Conservation (phyloP, 768 basidiomycete genomes). For the Pleurotus cornucopiae region DNA sequence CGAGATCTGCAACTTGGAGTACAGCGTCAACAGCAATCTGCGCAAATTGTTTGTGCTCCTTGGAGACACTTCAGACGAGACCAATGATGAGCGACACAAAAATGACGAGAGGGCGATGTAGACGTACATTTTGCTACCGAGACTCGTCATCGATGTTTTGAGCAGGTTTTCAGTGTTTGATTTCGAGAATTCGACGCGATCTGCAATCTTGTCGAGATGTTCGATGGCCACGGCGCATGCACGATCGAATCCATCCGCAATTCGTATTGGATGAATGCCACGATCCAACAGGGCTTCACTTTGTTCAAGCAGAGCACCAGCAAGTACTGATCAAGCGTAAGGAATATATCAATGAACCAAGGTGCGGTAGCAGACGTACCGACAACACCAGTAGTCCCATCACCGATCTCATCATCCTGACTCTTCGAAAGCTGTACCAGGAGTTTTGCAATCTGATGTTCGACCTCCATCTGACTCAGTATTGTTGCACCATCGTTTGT, state of each 20-base stretch:
- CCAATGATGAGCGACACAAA: background rate
- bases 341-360: slow-evolving; percentile 4
- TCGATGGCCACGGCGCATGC: slow-evolving; percentile 89
- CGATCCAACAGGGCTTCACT: slow-evolving; percentile 95
- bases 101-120: too few relatives aligned
- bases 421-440: slow-evolving; percentile 95
- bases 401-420: slow-evolving; percentile 99
- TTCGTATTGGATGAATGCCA: slow-evolving; percentile 98
- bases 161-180: slow-evolving; percentile 83
- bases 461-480: slow-evolving; percentile 97
- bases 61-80: slow-evolving; percentile 72
- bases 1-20: slow-evolving; percentile 89
- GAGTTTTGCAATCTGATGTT: slow-evolving; percentile 98
- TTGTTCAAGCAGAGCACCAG: slow-evolving; percentile 94
- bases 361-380: slow-evolving; percentile 51
- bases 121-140: slow-evolving; percentile 95
- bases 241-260: slow-evolving; percentile 97
- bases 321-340: slow-evolving; percentile 62
- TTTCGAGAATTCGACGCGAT: slow-evolving; percentile 80
- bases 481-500: slow-evolving; percentile 99
- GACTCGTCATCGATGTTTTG: slow-evolving; percentile 92
- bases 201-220: slow-evolving; percentile 87
- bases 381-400: slow-evolving; percentile 98
- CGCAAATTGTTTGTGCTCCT: slow-evolving; percentile 92
- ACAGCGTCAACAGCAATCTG: slow-evolving; percentile 98